Base-by-base conservation (phyloP, 139 green algal species). In the Zygnema cylindricum region DNA sequence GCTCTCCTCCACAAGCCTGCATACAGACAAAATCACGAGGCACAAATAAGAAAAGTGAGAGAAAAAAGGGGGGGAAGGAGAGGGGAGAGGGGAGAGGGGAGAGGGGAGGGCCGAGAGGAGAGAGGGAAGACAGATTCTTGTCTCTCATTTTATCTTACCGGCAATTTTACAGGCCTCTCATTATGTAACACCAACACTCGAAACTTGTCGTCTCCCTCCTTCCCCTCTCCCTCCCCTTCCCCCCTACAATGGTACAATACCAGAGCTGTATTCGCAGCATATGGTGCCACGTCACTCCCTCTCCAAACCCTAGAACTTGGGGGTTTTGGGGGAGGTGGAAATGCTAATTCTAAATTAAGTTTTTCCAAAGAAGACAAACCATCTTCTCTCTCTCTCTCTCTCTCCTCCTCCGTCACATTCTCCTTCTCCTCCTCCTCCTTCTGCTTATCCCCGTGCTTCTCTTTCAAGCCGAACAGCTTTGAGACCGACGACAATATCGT, bases 131-230 rank as follows among this genome's bases (percentile, higher is more conserved):
- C 42, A 81, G 73, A 40, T 33, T 79, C 11, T 55, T 3, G 43
- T 11, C 16, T 55, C 36, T 79, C 3, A 35, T 22, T 2, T 32
- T 33, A 87, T 3, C 81, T 84, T 85, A 87, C 81, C 35, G 84
- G 84, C 84, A 89, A 32, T 2, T 35, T 1, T 75, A 89, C 84
- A 3, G 84, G 84, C 39, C 54, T 3, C 84, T 89, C 84, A 55
- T 89, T 89, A 76, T 89, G 84, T 1, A 89, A 75, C 75, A 7
- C 84, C 71, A 89, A 36, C 7, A 89, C 84, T 2, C n/a, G 43
- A 69, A 87, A 87, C 3, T 87, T 63, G 86, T 87, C 81, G 32
- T 82, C 81, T n/a, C 7, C 42, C 16, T 39, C 33, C 3, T 38
- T 41, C 42, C 82, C 11, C 33, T 41, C 71, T 43, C 42, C 49